Evolutionary conservation across 768 basidiomycete genomes (phyloP).

Genomic region (Clitopilus passeckerianus): DNA sequence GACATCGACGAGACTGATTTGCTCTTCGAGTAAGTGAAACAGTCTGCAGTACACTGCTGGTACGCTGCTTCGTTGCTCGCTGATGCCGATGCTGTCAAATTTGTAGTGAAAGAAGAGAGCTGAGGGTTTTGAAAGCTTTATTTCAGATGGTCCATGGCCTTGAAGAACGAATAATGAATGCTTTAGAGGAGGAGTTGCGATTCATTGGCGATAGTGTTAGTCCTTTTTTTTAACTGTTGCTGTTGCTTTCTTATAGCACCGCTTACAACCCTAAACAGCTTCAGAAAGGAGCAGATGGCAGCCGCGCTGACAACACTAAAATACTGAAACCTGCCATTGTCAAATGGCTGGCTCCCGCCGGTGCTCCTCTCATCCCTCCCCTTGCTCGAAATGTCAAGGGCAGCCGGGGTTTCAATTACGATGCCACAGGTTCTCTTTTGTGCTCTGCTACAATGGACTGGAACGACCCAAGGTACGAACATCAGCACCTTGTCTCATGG

Average conservation of each 20-base stretch:
- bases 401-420: constrained; percentile 9
- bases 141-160: not conserved
- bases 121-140: not conserved
- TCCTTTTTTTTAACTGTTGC: no score
- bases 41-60: no score
- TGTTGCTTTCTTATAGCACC: no score
- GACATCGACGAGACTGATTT: not conserved
- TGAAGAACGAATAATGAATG: not conserved
- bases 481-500: not conserved
- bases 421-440: constrained; percentile 10
- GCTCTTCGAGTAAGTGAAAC: not conserved
- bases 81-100: no score
- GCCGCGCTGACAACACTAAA: constrained; percentile 13
- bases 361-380: constrained; percentile 7
- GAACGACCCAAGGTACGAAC: constrained; percentile 6
- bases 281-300: constrained; percentile 16
- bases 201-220: not conserved
- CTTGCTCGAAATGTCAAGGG: constrained; percentile 6
- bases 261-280: no score
- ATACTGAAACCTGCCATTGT: constrained; percentile 14
- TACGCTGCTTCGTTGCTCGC: no score
- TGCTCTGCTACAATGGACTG: constrained; percentile 11
- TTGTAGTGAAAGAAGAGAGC: not conserved
- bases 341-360: constrained; percentile 18
- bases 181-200: not conserved